Conservation (phyloP, 306 rosid genomes). For the Malus sylvestris region DNA sequence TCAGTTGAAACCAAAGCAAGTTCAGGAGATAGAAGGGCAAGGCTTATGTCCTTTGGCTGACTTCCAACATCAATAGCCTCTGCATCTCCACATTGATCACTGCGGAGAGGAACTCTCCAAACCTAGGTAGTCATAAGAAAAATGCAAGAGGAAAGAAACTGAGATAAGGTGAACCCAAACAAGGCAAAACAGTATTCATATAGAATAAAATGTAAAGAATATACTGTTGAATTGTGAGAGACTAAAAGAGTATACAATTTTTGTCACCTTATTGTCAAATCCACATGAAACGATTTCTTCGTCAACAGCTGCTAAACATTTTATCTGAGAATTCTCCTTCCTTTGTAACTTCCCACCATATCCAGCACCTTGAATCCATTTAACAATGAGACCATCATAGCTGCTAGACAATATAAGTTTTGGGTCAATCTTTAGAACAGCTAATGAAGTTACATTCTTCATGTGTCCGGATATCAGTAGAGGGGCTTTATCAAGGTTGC, state of each 20-base stretch:
- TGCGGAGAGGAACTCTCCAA: constrained; percentile 57
- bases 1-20: constrained; percentile 78
- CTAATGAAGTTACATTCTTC: constrained; percentile 81
- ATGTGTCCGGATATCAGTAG: constrained; percentile 68
- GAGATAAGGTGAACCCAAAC: neutral
- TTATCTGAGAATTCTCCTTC: constrained; percentile 79
- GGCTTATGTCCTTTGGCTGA: constrained; percentile 87
- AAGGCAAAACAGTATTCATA: neutral
- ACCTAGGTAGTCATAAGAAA: constrained; percentile 38
- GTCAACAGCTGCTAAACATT: constrained; percentile 69
- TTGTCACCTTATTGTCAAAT: constrained; percentile 73
- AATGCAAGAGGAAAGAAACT: constrained; percentile 9
- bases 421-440: constrained; percentile 63
- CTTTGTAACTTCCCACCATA: constrained; percentile 75
- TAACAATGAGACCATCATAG: constrained; percentile 83
- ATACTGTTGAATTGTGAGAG: constrained; percentile 16
- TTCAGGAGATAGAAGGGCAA: constrained; percentile 73
- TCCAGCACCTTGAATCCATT: constrained; percentile 90
- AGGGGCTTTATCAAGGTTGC: constrained; percentile 78
- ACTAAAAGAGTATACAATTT: neutral
- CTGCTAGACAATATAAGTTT: constrained; percentile 73
- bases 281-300: constrained; percentile 78
- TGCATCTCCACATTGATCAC: constrained; percentile 71
- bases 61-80: constrained; percentile 81
- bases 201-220: neutral